Base-by-base conservation (phyloP, 2,329 filamentous ascomycete species). In the Neofusicoccum kwambonambiense region DNA sequence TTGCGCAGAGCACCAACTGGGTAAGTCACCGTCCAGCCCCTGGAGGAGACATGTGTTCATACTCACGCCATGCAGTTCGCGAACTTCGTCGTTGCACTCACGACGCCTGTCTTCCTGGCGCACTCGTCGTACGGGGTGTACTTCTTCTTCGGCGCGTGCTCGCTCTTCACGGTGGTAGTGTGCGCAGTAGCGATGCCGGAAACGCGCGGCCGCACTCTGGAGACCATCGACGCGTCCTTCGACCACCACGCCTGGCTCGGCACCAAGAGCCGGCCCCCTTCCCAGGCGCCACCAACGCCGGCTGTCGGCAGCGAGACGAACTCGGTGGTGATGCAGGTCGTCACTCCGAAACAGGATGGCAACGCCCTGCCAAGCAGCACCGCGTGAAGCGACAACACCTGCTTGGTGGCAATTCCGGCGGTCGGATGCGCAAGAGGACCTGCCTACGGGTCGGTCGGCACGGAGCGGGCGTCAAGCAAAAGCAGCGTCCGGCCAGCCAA, bases 1-100 rank as follows among this genome's bases (percentile, higher is more conserved):
- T 87, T 4, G 83, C 82, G 0, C 79, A 84, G 68, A 81, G 83
- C 3, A 77, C 79, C n/a, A 86, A 85, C 60, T 87, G 83, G 78
- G 77, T 79, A 22, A 74, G 78, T n/a, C 7, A 11, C 7, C 9
- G 41, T 4, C 4, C 13, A 19, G 11, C 17, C 3, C 19, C 6
- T 13, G 19, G 3, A 11, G 5, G 7, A 15, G 7, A 11, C 31
- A 31, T 49, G 17, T 37, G 27, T 31, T 45, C 45, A 13, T 39
- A 39, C 37, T 39, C 11, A n/a, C 39, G 39, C 39, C 9, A 61
- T 68, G 13, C 35, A 70, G 71, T 68, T 74, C 19, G 67, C 68
- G 8, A 76, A 75, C 61, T 75, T 68, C 51, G 54, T 75, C 17
- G 74, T 76, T 9, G 74, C 73, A 1, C 67, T 76, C 39, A 83